These are phyloP conservation scores for Populus simonii DNA, from an alignment of 345 rosid species.

Conservation along the genomic window DNA sequence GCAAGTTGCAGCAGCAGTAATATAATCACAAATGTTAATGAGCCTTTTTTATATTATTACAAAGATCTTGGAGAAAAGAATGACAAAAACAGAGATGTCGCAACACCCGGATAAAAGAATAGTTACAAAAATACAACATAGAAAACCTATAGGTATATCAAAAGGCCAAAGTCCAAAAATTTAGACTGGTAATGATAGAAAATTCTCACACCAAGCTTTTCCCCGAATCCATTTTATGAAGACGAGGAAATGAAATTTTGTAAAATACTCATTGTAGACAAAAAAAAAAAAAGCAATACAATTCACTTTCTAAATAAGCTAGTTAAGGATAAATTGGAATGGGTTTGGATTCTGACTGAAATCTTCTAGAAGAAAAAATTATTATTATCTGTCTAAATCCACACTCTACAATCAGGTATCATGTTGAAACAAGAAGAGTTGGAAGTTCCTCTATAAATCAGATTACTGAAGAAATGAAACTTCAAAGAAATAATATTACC, in stretches of 20 bases:
- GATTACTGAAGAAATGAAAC: not conserved
- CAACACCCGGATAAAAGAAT: no score
- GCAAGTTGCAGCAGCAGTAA: no score
- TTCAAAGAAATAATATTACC: not conserved
- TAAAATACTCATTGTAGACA: not conserved
- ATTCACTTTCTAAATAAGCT: not conserved
- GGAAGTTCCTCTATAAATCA: not conserved
- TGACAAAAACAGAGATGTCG: no score
- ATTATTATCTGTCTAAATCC: not conserved
- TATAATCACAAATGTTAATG: no score
- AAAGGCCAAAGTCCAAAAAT: not conserved
- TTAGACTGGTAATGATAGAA: not conserved
- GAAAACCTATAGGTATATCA: not conserved
- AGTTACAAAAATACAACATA: not conserved
- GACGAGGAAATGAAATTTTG: not conserved
- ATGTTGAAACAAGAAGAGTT: not conserved
- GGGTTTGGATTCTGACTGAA: not conserved
- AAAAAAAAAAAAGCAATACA: no score
- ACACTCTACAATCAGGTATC: not conserved
- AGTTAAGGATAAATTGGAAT: not conserved
- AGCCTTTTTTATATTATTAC: no score
- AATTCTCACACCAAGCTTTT: not conserved
- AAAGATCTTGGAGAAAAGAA: no score
- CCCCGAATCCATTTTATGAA: not conserved
- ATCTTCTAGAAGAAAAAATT: not conserved